These are phyloP conservation scores for Cercospora sp. DNA, from an alignment of 2,329 filamentous ascomycete genomes.

Conservation along the genomic window DNA sequence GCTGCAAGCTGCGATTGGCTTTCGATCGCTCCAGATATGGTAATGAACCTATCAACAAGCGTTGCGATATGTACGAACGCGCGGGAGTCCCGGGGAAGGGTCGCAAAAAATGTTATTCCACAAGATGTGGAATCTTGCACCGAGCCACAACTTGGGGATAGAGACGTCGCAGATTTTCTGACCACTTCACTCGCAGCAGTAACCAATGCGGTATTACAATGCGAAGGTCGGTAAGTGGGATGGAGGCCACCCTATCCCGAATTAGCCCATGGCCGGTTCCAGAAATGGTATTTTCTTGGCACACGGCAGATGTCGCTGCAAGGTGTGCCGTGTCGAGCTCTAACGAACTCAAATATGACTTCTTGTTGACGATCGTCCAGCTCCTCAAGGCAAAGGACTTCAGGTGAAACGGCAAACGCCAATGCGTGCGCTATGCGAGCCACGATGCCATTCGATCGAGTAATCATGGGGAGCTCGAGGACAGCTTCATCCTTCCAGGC, in stretches of 20 bases:
- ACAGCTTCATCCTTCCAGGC: neutral
- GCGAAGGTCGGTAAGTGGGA: neutral
- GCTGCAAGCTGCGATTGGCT: neutral
- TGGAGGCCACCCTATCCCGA: neutral
- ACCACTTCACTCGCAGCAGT: neutral
- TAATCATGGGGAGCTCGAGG: neutral
- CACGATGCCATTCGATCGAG: neutral
- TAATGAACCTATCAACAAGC: neutral
- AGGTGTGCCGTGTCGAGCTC: neutral
- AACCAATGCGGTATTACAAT: neutral
- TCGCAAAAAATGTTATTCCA: neutral
- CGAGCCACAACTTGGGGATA: neutral
- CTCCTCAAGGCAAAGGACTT: neutral
- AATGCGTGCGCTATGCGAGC: neutral
- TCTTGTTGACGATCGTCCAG: neutral
- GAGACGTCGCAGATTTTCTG: neutral
- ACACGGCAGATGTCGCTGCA: neutral
- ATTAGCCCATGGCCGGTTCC: neutral
- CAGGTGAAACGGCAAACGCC: neutral
- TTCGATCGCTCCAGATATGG: neutral
- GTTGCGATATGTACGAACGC: neutral
- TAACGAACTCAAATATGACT: slow-evolving; percentile 3
- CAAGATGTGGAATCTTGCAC: neutral
- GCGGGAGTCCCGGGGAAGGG: neutral
- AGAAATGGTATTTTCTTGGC: neutral